These are phyloP conservation scores for Monosporascus sp. DNA, from an alignment of 2,329 filamentous ascomycete species.

Conservation along the genomic window DNA sequence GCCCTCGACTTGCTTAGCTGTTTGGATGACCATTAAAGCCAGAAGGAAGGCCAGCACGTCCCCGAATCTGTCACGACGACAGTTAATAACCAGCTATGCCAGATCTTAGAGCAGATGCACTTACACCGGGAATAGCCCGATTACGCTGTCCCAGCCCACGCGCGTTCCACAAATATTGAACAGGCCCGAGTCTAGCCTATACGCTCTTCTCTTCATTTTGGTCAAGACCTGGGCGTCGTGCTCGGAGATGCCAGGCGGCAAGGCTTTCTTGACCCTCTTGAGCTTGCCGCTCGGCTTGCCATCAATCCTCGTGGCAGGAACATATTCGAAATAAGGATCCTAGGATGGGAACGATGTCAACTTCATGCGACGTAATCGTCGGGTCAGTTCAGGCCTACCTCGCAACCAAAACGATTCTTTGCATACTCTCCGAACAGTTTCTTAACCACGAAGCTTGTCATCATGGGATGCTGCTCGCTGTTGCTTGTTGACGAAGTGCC, in stretches of 20 bases:
- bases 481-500: neutral
- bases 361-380: slow-evolving; percentile 30
- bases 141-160: slow-evolving; percentile 85
- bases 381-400: slow-evolving; percentile 14
- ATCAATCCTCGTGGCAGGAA: slow-evolving; percentile 67
- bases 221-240: slow-evolving; percentile 80
- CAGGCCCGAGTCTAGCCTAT: slow-evolving; percentile 77
- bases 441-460: neutral
- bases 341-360: slow-evolving; percentile 32
- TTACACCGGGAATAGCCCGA: slow-evolving; percentile 78
- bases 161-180: slow-evolving; percentile 77
- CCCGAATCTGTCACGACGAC: slow-evolving; percentile 51
- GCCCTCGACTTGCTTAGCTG: slow-evolving; percentile 70
- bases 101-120: slow-evolving; percentile 29
- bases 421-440: neutral
- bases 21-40: slow-evolving; percentile 68
- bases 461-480: neutral
- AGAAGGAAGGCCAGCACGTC: slow-evolving; percentile 71
- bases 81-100: slow-evolving; percentile 19
- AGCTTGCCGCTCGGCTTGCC: slow-evolving; percentile 63
- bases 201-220: slow-evolving; percentile 79
- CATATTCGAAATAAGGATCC: slow-evolving; percentile 87
- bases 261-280: slow-evolving; percentile 80
- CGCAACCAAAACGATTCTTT: slow-evolving; percentile 1
- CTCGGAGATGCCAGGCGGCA: slow-evolving; percentile 75